Base-by-base conservation (phyloP, 208 protist species). In the Wallacemonas sp. region DNA sequence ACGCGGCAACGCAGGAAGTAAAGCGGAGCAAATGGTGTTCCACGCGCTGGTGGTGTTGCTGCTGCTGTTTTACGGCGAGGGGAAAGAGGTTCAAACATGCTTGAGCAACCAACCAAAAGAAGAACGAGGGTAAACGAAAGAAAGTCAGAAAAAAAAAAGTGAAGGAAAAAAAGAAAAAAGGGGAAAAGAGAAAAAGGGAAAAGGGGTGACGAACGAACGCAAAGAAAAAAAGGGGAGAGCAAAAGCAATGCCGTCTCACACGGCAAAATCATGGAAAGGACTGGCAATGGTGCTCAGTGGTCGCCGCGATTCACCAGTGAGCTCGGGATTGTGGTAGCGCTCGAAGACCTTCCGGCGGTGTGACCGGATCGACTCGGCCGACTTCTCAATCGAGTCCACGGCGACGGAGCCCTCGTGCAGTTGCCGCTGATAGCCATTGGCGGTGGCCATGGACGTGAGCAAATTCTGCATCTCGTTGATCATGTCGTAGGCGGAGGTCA, bases 171-270 rank as follows among this genome's bases (percentile, higher is more conserved):
- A 22, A 57, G 67, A 67, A 61, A 70, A 44, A 71, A 61, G 57
- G 28, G 36, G 57, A 44, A 2, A 46, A 57, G 20, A 57, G 16
- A 48, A 32, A 36, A 23, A 42, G 46, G 39, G 22, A 59, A 57
- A 52, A 65, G 44, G 29, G 44, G 11, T 57, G 18, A 68, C 25
- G 44, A 33, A 32, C 3, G 25, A 0, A 36, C 50, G 36, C 25
- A 76, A 41, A 65, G 62, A 72, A 52, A 70, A 46, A 66, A 65
- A 61, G 45, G 12, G 55, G 12, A 42, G 28, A 64, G 33, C 28
- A 76, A 54, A 26, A 55, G 7, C 48, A 23, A 33, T 4, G n/a
- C n/a, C n/a, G n/a, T n/a, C n/a, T 33, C 22, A 59, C 8, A 59
- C 52, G 0, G 52, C 52, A 26, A 59, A 59, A 25, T 59, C 52